phyloP scores from a whole-genome alignment of 2,329 filamentous ascomycete species.

The Epichloe hybrida region DNA sequence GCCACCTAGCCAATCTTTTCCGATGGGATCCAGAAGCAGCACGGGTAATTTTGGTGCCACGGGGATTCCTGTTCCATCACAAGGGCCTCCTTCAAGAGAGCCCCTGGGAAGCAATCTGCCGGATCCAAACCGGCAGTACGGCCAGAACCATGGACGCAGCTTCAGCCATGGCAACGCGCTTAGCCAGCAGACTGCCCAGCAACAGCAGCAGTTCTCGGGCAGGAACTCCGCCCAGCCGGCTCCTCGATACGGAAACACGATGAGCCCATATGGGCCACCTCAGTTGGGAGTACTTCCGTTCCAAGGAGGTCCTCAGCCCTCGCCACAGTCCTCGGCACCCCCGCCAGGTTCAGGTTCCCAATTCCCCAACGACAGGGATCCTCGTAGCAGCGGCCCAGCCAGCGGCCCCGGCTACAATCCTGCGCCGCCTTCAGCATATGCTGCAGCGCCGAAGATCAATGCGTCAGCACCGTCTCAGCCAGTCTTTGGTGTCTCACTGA shows the following conservation, averaged over 20 bases:
- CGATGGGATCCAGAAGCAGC: slow-evolving; percentile 15
- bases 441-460: slow-evolving; percentile 9
- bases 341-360: slow-evolving; percentile 11
- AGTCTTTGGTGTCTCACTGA: slow-evolving; percentile 73
- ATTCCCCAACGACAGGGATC: slow-evolving; percentile 16
- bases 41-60: slow-evolving; percentile 15
- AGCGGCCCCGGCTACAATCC: slow-evolving; percentile 8
- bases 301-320: slow-evolving; percentile 27
- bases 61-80: slow-evolving; percentile 7
- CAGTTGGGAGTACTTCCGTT: slow-evolving; percentile 45
- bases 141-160: slow-evolving; percentile 24
- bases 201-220: slow-evolving; percentile 9
- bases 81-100: slow-evolving; percentile 9
- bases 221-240: slow-evolving; percentile 12
- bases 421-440: slow-evolving; percentile 10
- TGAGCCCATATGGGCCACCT: slow-evolving; percentile 32
- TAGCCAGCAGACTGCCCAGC: slow-evolving; percentile 5
- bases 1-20: slow-evolving; percentile 6
- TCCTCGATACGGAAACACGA: slow-evolving; percentile 20
- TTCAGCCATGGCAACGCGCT: slow-evolving; percentile 25
- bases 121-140: slow-evolving; percentile 16
- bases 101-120: slow-evolving; percentile 4
- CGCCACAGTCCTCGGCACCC: slow-evolving; percentile 16
- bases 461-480: slow-evolving; percentile 44
- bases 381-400: slow-evolving; percentile 7